Evolutionary conservation across 2,329 filamentous ascomycete species (phyloP), one percentile per base, ranked within the genome.

Genomic region (Trichoderma gracile): DNA sequence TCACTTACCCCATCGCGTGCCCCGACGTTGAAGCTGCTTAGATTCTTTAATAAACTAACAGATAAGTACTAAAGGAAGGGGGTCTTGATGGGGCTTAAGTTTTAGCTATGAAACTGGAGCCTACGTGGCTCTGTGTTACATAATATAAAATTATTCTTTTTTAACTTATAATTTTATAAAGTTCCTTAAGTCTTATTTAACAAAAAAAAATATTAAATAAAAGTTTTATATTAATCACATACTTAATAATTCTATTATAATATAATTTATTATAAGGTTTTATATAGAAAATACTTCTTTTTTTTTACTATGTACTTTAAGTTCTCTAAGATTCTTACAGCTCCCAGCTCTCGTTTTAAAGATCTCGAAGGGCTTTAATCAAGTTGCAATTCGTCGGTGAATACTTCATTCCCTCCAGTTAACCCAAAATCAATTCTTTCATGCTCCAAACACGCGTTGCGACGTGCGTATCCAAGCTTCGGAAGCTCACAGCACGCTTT

Each of bases 1-100:
- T 38, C 40, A 58, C 61, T 64, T 64, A 64, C 61, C 38, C 61
- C 61, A 64, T 64, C 53, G 61, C 61, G 61, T 58, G 61, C 53
- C 53, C 46, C 49, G 52, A 54, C 61, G 61, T 57, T 42, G n/a
- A 52, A 58, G 27, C 53, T 40, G 38, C 43, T 21, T 19, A 42
- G 43, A n/a, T 12, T 40, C 17, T 21, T 2, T 55, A 23, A 38
- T 49, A 50, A 56, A 63, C 19, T 21, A 46, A n/a, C n/a, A n/a
- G n/a, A n/a, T n/a, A 47, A 27, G 46, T n/a, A 46, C 50, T 54
- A 14, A 19, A 46, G 17, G 21, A 21, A 57, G 27, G 47, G 61
- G 54, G 43, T 15, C 30, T 30, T 40, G 42, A 25, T 42, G 8
- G 49, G 15, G 42, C 30, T 50, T 63, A 40, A 38, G 7, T 17